Percentiles rank a stretch among this genome's conserved stretches.
These are phyloP conservation scores for Trichoderma aggressivum DNA, from an alignment of 2,329 filamentous ascomycete species.

Conservation along the genomic window DNA sequence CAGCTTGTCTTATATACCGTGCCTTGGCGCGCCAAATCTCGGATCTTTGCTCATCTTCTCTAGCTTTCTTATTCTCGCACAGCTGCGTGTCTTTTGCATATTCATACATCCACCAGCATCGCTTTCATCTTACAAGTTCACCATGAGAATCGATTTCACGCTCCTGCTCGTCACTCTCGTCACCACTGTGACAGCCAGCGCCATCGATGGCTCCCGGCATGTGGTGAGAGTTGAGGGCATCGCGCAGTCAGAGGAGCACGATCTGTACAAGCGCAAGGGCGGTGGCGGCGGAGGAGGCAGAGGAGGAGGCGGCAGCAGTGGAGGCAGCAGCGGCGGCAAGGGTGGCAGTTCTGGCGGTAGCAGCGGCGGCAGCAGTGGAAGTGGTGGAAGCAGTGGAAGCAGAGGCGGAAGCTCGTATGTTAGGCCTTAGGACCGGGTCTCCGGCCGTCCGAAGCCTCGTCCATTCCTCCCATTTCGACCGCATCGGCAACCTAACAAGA, in stretches of 20 bases:
- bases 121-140: not conserved
- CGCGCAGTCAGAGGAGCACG: constrained; percentile 33
- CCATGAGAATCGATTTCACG: constrained; percentile 33
- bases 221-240: constrained; percentile 26
- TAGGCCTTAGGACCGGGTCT: not conserved
- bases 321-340: constrained; percentile 25
- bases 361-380: not conserved
- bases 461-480: not conserved
- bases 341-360: constrained; percentile 22
- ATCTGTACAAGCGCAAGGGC: constrained; percentile 59
- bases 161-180: constrained; percentile 31
- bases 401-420: constrained; percentile 24
- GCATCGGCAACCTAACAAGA: constrained; percentile 25
- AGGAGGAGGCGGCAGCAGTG: constrained; percentile 38
- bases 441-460: not conserved
- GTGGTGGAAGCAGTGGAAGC: constrained; percentile 19
- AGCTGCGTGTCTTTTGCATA: not conserved
- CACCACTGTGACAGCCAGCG: constrained; percentile 27
- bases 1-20: constrained; percentile 2
- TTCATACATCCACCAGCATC: not conserved
- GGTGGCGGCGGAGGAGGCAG: constrained; percentile 54
- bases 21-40: not conserved
- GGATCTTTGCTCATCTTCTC: not conserved
- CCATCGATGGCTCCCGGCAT: constrained; percentile 25
- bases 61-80: not conserved